Base-by-base conservation (phyloP, 345 rosid species). In the Psidium friedrichsthalianum region DNA sequence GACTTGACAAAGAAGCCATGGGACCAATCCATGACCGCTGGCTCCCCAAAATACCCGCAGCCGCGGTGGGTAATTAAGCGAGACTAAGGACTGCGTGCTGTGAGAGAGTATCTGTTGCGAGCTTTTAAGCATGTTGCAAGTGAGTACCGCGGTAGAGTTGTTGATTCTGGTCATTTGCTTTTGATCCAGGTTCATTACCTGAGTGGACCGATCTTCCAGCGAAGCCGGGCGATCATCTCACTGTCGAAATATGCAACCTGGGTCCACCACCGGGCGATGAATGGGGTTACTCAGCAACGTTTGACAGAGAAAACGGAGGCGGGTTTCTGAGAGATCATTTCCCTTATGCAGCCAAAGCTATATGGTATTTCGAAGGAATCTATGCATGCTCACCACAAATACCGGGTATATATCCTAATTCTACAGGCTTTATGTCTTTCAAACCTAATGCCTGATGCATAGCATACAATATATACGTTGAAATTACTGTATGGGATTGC, bases 321-420 rank as follows among this genome's bases (percentile, higher is more conserved):
- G 97, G 98, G 51, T 95, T 93, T 84, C 85, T 97, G 86, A 97
- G 98, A 16, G 99, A 95, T 83, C 98, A 95, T 90, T 95, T 97
- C 84, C 99, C 99, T 54, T 82, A 91, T 85, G 96, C 99, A 6
- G 91, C 95, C 78, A 97, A 95, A 91, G 98, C 98, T 84, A 95
- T 97, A 90, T 97, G 99, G 98, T 93, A 95, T 85, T 95, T 95
- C 56, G 96, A 97, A 92, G 98, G 99, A 78, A 95, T 97, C 44
- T 94, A 93, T 84, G 96, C 98, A 20, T 92, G 92, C 86, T 97
- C 99, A 86, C 98, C 98, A 83, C 98, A 95, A 10, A 94, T 95
- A 82, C 96, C 96, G 4, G 98, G 99, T 94, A 84, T 16, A 29
- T 3, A 3, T 29, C 76, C 76, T 29, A 85, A 15, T 57, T 86